phyloP scores from a whole-genome alignment of 208 protist genomes.

The Crithidia bombi region DNA sequence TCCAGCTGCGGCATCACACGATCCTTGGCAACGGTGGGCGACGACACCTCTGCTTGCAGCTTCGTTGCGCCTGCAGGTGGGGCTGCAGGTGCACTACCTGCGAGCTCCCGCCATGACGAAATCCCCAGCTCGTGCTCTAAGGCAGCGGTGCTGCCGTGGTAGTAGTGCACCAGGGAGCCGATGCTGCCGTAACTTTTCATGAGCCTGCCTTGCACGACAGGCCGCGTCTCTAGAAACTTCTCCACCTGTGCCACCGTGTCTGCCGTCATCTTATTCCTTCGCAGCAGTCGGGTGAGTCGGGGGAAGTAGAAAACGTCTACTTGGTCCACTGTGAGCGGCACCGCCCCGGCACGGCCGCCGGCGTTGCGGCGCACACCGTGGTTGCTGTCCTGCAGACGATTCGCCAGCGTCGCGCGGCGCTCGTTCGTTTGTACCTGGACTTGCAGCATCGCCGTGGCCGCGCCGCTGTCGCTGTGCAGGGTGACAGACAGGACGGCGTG shows the following conservation, averaged over 20 bases:
- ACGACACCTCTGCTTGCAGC: conserved; percentile 2
- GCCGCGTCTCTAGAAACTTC: conserved; percentile 38
- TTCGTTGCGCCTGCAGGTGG: neutral
- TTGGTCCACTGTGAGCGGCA: conserved; percentile 25
- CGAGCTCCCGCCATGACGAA: conserved; percentile 36
- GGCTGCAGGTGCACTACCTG: neutral
- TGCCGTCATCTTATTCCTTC: conserved; percentile 21
- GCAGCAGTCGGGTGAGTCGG: conserved; percentile 47
- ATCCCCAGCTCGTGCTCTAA: conserved; percentile 64
- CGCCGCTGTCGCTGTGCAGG: conserved; percentile 36
- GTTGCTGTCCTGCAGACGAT: conserved; percentile 43
- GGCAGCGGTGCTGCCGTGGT: conserved; percentile 60
- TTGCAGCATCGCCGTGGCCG: conserved; percentile 56
- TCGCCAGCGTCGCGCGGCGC: conserved; percentile 48
- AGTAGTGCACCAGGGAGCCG: conserved; percentile 69
- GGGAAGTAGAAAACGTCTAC: conserved; percentile 49
- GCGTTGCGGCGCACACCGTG: conserved; percentile 25
- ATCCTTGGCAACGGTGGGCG: conserved; percentile 23
- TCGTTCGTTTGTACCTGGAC: conserved; percentile 79
- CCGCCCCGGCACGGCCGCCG: conserved; percentile 21
- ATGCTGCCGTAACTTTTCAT: conserved; percentile 54
- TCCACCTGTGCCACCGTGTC: conserved; percentile 52
- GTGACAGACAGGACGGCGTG: conserved; percentile 43
- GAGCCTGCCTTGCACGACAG: conserved; percentile 34
- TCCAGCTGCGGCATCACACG: conserved; percentile 11